Evolutionary conservation across 2,329 filamentous ascomycete genomes (phyloP).

Genomic region (Aspergillus fumigatiaffinis): DNA sequence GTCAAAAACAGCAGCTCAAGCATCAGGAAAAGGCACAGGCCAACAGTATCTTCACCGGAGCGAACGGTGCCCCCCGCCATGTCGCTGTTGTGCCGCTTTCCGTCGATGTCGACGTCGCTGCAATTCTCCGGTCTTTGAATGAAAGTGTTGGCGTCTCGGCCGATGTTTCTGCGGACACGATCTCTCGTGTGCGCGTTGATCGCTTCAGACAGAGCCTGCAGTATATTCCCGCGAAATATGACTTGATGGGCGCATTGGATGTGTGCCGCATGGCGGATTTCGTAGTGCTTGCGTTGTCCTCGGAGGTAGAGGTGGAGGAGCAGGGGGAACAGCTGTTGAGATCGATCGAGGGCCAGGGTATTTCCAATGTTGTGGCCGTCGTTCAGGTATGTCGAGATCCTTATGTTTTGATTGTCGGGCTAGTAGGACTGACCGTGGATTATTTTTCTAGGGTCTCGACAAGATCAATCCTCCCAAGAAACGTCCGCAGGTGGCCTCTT

Average conservation of each 20-base stretch:
- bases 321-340: constrained; percentile 80
- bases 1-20: constrained; percentile 81
- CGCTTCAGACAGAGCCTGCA: constrained; percentile 93
- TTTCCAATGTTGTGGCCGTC: constrained; percentile 85
- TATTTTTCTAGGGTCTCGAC: constrained; percentile 55
- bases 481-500: constrained; percentile 69
- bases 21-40: constrained; percentile 77
- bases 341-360: constrained; percentile 86
- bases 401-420: background rate
- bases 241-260: constrained; percentile 75
- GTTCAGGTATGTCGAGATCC: constrained; percentile 54
- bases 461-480: constrained; percentile 76
- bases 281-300: constrained; percentile 79
- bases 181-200: constrained; percentile 68
- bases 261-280: constrained; percentile 87
- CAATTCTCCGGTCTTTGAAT: constrained; percentile 68
- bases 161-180: constrained; percentile 56
- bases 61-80: constrained; percentile 80
- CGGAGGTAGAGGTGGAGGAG: constrained; percentile 70
- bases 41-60: constrained; percentile 76
- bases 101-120: constrained; percentile 62
- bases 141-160: constrained; percentile 73
- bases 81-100: constrained; percentile 86
- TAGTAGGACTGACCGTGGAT: constrained; percentile 9
- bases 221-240: constrained; percentile 71